A percentile compares a stretch with the other conserved stretches of the same genome.
phyloP scores from a whole-genome alignment of 306 rosid genomes.

The Pyrus bretschneideri region DNA sequence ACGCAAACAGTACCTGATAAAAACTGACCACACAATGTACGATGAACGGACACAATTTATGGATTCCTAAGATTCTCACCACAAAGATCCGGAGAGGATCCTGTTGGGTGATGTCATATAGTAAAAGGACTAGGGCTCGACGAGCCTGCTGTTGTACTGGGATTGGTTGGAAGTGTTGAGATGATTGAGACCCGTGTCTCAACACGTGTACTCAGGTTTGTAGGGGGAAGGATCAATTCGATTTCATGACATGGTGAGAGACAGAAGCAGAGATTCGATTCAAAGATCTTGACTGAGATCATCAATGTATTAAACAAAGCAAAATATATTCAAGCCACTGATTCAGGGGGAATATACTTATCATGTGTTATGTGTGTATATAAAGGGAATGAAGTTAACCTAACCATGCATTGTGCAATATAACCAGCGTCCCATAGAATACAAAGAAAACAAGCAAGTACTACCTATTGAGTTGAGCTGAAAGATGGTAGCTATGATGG shows the following conservation, averaged over 20 bases:
- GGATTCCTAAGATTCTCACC: too few relatives aligned
- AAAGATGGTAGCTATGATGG: slow-evolving; percentile 20
- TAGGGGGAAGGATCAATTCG: slow-evolving; percentile 3
- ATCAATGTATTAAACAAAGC: background rate
- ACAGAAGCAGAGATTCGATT: slow-evolving; percentile 23
- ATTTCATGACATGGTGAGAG: slow-evolving; percentile 1
- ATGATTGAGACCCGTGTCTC: slow-evolving; percentile 15
- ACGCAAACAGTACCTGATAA: too few relatives aligned
- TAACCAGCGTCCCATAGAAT: background rate
- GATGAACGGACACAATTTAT: too few relatives aligned
- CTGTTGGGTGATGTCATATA: slow-evolving; percentile 1
- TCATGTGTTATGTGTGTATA: background rate
- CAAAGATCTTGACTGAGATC: slow-evolving; percentile 9
- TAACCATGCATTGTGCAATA: background rate
- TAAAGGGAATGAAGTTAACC: background rate
- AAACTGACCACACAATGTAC: too few relatives aligned
- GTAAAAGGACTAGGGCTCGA: slow-evolving; percentile 20
- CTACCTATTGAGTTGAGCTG: background rate
- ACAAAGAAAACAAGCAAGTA: background rate
- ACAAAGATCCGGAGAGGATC: too few relatives aligned
- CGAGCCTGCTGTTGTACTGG: slow-evolving; percentile 19
- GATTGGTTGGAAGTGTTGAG: slow-evolving; percentile 21
- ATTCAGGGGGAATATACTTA: background rate
- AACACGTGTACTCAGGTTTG: slow-evolving; percentile 10
- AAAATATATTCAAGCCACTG: background rate